Evolutionary conservation across 2,329 filamentous ascomycete genomes (phyloP).

Genomic region (Colletotrichum tanaceti): DNA sequence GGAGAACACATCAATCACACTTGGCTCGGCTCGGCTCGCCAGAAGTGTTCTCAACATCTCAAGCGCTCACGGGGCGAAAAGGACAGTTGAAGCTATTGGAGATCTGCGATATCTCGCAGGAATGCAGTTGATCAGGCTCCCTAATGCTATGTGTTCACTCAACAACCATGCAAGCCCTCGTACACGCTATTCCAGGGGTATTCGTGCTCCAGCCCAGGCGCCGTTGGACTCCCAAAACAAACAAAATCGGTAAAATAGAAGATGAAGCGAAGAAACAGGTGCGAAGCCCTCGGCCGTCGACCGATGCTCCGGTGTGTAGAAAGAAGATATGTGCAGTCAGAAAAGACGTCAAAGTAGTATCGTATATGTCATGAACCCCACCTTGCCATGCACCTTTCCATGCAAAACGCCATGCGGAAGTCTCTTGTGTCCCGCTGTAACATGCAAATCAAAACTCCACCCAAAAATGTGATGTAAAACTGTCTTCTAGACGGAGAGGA

Average conservation of each 20-base stretch:
- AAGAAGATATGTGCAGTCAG: constrained; percentile 42
- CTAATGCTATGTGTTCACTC: constrained; percentile 41
- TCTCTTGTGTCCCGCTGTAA: constrained; percentile 18
- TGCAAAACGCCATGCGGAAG: constrained; percentile 38
- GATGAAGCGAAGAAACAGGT: constrained; percentile 36
- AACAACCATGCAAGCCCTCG: constrained; percentile 39
- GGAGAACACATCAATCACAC: no score
- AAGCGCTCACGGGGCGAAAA: background rate
- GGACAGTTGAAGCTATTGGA: constrained; percentile 8
- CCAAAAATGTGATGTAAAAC: constrained; percentile 24
- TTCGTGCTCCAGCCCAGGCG: constrained; percentile 38
- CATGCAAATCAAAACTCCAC: constrained; percentile 25
- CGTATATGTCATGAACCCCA: constrained; percentile 44
- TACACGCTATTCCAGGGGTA: constrained; percentile 41
- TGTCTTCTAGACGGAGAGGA: constrained; percentile 73
- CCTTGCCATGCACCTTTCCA: constrained; percentile 38
- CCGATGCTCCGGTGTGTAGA: constrained; percentile 19
- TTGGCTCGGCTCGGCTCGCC: background rate
- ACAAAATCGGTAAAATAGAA: constrained; percentile 11
- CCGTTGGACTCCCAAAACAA: constrained; percentile 27
- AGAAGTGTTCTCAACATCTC: background rate
- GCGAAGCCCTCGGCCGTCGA: constrained; percentile 26
- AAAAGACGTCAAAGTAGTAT: constrained; percentile 37
- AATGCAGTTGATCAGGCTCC: constrained; percentile 41
- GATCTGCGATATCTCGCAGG: constrained; percentile 40